phyloP scores from a whole-genome alignment of 2,329 filamentous ascomycete genomes.

The Metarhizium robertsii region DNA sequence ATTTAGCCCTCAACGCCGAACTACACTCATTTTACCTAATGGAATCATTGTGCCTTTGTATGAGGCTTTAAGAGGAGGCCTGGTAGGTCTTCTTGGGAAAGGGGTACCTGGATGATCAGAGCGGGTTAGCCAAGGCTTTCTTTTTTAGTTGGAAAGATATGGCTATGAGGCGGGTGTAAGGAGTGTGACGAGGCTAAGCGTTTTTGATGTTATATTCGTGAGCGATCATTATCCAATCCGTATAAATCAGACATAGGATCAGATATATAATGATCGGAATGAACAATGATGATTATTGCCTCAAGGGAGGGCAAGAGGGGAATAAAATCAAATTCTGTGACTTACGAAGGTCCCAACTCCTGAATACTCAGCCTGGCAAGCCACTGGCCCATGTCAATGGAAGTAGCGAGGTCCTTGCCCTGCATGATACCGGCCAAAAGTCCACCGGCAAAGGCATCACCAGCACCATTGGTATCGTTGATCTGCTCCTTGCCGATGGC shows the following conservation, averaged over 20 bases:
- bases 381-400: constrained; percentile 93
- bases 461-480: constrained; percentile 93
- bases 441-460: constrained; percentile 92
- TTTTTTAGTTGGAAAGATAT: background rate
- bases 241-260: background rate
- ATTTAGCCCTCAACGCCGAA: constrained; percentile 33
- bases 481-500: constrained; percentile 70
- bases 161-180: background rate
- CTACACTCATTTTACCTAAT: constrained; percentile 14
- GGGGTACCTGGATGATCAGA: constrained; percentile 50
- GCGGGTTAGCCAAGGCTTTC: constrained; percentile 2
- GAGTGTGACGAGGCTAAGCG: background rate
- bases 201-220: background rate
- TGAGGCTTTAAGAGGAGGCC: constrained; percentile 28
- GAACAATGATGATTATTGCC: background rate
- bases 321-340: constrained; percentile 19
- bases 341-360: constrained; percentile 92
- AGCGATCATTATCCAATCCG: background rate
- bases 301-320: constrained; percentile 1
- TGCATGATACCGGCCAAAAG: constrained; percentile 84
- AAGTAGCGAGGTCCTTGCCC: constrained; percentile 68
- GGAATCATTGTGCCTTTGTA: constrained; percentile 8
- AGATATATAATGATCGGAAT: background rate
- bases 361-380: constrained; percentile 87
- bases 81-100: constrained; percentile 73